Evolutionary conservation across 2,329 filamentous ascomycete genomes (phyloP).

Genomic region (Arachnopeziza araneosa): DNA sequence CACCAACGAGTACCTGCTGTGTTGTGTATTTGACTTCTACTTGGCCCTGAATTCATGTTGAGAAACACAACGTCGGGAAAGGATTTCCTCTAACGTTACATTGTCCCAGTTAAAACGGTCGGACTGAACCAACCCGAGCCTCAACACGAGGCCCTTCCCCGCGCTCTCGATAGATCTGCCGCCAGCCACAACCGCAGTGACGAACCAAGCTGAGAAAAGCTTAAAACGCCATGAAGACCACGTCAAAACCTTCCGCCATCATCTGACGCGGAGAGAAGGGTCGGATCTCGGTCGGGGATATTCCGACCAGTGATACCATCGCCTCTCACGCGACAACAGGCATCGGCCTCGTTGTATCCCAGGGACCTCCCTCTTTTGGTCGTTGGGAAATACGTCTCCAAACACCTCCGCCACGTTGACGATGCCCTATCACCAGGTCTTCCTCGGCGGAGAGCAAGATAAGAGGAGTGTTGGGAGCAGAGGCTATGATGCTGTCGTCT

Average conservation of each 20-base stretch:
- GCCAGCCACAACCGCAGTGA: neutral
- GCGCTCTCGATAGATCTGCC: neutral
- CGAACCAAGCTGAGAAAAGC: neutral
- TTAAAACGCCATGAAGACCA: neutral
- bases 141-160: neutral
- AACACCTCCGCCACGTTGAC: neutral
- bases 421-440: neutral
- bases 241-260: neutral
- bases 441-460: neutral
- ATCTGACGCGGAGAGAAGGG: neutral
- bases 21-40: neutral
- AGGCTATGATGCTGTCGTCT: constrained; percentile 7
- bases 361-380: neutral
- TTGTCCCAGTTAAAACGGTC: neutral
- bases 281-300: neutral
- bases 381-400: neutral
- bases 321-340: neutral
- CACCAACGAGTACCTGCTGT: no score
- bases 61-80: neutral
- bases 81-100: neutral
- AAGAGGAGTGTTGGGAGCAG: neutral
- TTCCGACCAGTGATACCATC: neutral
- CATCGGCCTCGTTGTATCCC: neutral
- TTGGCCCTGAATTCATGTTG: neutral
- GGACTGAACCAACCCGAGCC: neutral